Base-by-base conservation (phyloP, 768 basidiomycete species). In the Trametes elegans region DNA sequence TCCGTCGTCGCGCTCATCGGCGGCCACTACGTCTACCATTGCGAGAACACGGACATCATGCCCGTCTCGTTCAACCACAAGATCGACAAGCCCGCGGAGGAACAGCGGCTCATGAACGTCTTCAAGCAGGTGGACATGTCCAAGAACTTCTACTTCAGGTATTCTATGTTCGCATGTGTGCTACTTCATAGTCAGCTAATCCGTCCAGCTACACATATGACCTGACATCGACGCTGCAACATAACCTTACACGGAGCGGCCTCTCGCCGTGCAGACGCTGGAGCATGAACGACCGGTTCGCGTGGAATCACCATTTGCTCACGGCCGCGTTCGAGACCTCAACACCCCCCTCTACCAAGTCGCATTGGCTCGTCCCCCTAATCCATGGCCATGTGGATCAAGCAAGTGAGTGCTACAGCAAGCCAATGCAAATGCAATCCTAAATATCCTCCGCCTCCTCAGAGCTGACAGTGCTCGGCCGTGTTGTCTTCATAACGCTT, bases 81-180 rank as follows among this genome's bases (percentile, higher is more conserved):
- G 72, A 71, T 93, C 18, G 96, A 97, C 40, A 88, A 89, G 61
- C 87, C 88, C 0, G 78, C 89, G 0, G 93, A 97, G 64, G 95
- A 98, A 66, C 88, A 90, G 64, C 84, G 92, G 8, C 77, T 94
- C 29, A 83, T 95, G 75, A 87, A 84, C 56, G 82, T 90, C 8
- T 99, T 98, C 76, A 94, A 93, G 67, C 92, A 95, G 70, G 94
- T 98, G 1, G 96, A 99, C 66, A 84, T 98, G 80, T 87, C 89
- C n/a, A 98, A 98, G 74, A 98, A 98, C 74, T 98, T 98, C 69
- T 99, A 98, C 73, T 98, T 98, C 72, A 94, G 91, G 92, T 92
- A 60, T n/a, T n/a, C n/a, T n/a, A n/a, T n/a, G n/a, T n/a, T n/a
- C n/a, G n/a, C n/a, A n/a, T n/a, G n/a, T n/a, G n/a, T n/a, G n/a